phyloP scores from a whole-genome alignment of 2,329 filamentous ascomycete species.

The Cercospora sp. region DNA sequence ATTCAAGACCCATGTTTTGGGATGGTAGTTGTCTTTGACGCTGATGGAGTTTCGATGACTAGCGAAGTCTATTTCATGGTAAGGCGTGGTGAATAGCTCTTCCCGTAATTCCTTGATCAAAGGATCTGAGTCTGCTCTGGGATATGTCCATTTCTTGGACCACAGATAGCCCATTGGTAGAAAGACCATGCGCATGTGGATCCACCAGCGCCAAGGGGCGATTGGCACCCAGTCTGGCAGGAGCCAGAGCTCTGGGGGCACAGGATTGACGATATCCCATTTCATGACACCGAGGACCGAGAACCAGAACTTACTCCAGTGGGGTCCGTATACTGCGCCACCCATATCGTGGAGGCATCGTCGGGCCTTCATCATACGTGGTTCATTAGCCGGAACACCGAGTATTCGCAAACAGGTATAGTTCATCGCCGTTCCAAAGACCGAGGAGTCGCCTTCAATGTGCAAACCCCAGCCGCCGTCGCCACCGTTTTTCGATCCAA shows the following conservation, averaged over 20 bases:
- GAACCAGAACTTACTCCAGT: conserved; percentile 98
- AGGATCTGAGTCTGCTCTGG: conserved; percentile 61
- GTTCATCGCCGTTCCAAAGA: conserved; percentile 87
- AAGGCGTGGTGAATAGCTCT: conserved; percentile 80
- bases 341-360: conserved; percentile 80
- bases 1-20: conserved; percentile 83
- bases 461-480: conserved; percentile 98
- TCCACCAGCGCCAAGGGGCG: conserved; percentile 53
- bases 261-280: conserved; percentile 93
- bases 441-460: conserved; percentile 88
- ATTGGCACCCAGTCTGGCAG: conserved; percentile 42
- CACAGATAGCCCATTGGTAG: conserved; percentile 88
- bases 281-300: conserved; percentile 76
- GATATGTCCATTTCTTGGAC: conserved; percentile 77
- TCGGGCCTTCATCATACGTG: conserved; percentile 81
- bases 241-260: conserved; percentile 87
- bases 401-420: conserved; percentile 79
- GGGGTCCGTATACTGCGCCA: conserved; percentile 78
- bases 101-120: conserved; percentile 71
- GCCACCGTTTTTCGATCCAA: conserved; percentile 54
- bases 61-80: conserved; percentile 75
- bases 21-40: conserved; percentile 82
- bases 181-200: conserved; percentile 97
- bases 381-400: conserved; percentile 80
- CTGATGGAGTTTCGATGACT: conserved; percentile 80